A percentile compares a stretch with the other conserved stretches of the same genome.
Evolutionary conservation across 805 yeast genomes (phyloP).

Genomic region (Kregervanrija fluxuum): DNA sequence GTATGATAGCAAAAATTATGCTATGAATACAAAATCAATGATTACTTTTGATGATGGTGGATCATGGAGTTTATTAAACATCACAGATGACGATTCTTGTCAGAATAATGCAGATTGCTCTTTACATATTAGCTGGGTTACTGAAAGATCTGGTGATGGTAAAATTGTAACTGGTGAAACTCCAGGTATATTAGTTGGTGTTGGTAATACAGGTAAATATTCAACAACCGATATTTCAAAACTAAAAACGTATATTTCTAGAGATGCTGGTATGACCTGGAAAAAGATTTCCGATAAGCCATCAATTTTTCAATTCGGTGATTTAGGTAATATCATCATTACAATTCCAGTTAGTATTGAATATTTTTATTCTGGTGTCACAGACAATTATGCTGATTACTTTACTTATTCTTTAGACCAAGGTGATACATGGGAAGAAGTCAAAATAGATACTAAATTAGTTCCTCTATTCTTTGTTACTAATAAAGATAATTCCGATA

Average conservation of each 20-base stretch:
- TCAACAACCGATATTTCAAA: slow-evolving; percentile 26
- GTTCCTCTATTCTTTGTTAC: slow-evolving; percentile 28
- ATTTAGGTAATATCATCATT: slow-evolving; percentile 66
- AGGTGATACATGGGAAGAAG: slow-evolving; percentile 57
- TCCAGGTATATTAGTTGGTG: slow-evolving; percentile 50
- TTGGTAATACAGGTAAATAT: slow-evolving; percentile 74
- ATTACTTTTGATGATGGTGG: slow-evolving; percentile 48
- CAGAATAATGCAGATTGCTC: slow-evolving; percentile 42
- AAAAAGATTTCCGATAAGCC: slow-evolving; percentile 44
- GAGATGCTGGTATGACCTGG: slow-evolving; percentile 81
- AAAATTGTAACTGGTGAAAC: slow-evolving; percentile 43
- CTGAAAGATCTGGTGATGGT: slow-evolving; percentile 34
- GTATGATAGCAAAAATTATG: slow-evolving; percentile 8
- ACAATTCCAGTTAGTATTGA: slow-evolving; percentile 39
- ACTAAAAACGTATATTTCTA: slow-evolving; percentile 49
- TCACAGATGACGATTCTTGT: slow-evolving; percentile 39
- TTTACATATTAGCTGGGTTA: slow-evolving; percentile 31
- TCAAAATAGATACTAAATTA: slow-evolving; percentile 35
- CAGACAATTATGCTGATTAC: slow-evolving; percentile 25
- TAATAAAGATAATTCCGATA: slow-evolving; percentile 65
- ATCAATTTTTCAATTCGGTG: slow-evolving; percentile 57
- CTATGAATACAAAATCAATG: slow-evolving; percentile 24
- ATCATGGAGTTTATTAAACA: slow-evolving; percentile 42
- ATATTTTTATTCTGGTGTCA: slow-evolving; percentile 13
- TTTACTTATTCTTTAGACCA: slow-evolving; percentile 59